These are phyloP conservation scores for Rhinocladiella similis DNA, from an alignment of 2,329 filamentous ascomycete genomes.

Conservation along the genomic window DNA sequence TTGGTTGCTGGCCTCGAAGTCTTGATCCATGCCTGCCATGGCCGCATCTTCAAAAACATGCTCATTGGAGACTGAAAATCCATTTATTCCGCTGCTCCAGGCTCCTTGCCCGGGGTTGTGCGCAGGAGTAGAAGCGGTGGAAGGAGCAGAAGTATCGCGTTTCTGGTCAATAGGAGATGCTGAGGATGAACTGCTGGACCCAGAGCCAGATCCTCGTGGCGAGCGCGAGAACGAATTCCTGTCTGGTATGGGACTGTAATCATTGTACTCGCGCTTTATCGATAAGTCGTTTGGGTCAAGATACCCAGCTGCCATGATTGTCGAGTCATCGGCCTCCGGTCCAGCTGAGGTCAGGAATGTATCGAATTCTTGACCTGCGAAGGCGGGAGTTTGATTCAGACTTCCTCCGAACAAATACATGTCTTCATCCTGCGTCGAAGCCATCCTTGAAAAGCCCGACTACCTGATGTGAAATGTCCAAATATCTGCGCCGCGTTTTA, in stretches of 20 bases:
- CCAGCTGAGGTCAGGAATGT: slow-evolving; percentile 41
- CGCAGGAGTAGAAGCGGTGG: slow-evolving; percentile 41
- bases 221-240: slow-evolving; percentile 35
- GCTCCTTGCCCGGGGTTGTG: slow-evolving; percentile 34
- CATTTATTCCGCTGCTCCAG: slow-evolving; percentile 32
- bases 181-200: slow-evolving; percentile 45
- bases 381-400: slow-evolving; percentile 38
- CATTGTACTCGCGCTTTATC: slow-evolving; percentile 23
- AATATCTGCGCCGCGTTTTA: slow-evolving; percentile 1
- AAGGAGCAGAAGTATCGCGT: slow-evolving; percentile 43
- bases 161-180: slow-evolving; percentile 43
- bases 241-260: slow-evolving; percentile 30
- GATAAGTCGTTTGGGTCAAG: slow-evolving; percentile 28
- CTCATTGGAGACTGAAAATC: slow-evolving; percentile 41
- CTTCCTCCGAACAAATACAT: slow-evolving; percentile 45
- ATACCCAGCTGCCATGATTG: slow-evolving; percentile 32
- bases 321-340: slow-evolving; percentile 32
- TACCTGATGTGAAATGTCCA: not conserved
- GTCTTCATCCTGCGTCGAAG: slow-evolving; percentile 38
- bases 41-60: slow-evolving; percentile 41
- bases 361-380: slow-evolving; percentile 44
- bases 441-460: slow-evolving; percentile 18
- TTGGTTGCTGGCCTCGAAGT: slow-evolving; percentile 47
- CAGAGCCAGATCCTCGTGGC: slow-evolving; percentile 46
- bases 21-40: slow-evolving; percentile 37